Evolutionary conservation across 2,329 filamentous ascomycete species (phyloP).

Genomic region (Blastomyces gilchristii): DNA sequence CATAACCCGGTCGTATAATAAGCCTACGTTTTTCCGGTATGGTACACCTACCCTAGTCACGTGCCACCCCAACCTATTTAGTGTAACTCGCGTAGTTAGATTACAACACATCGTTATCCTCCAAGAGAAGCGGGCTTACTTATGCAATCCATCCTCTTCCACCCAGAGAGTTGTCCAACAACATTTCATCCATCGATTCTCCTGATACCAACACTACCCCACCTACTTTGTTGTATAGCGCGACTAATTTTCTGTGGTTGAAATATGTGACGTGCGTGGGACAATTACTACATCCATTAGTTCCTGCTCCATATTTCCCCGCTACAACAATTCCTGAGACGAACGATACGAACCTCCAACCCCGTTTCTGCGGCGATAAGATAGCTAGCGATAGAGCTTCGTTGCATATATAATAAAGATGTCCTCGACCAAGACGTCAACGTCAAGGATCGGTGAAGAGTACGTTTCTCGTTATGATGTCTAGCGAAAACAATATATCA

Average conservation of each 20-base stretch:
- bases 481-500: too few species aligned
- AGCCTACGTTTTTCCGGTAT: too few species aligned
- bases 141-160: too few species aligned
- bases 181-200: not conserved
- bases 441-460: conserved; percentile 64
- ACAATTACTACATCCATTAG: not conserved
- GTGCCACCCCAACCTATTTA: too few species aligned
- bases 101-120: too few species aligned
- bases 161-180: not conserved
- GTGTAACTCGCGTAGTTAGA: too few species aligned
- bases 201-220: not conserved
- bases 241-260: not conserved
- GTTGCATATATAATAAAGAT: conserved; percentile 23
- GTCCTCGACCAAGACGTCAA: conserved; percentile 56
- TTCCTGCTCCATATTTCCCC: not conserved
- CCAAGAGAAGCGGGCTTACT: too few species aligned
- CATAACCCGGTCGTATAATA: too few species aligned
- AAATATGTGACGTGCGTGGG: conserved; percentile 1
- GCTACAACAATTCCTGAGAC: not conserved
- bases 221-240: not conserved
- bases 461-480: conserved; percentile 37
- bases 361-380: not conserved
- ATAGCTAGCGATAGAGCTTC: not conserved
- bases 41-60: too few species aligned
- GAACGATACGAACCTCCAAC: not conserved